Percentiles rank a stretch among this genome's conserved stretches.
Conservation (phyloP, 2,329 filamentous ascomycete genomes). For the Fusarium circinatum region DNA sequence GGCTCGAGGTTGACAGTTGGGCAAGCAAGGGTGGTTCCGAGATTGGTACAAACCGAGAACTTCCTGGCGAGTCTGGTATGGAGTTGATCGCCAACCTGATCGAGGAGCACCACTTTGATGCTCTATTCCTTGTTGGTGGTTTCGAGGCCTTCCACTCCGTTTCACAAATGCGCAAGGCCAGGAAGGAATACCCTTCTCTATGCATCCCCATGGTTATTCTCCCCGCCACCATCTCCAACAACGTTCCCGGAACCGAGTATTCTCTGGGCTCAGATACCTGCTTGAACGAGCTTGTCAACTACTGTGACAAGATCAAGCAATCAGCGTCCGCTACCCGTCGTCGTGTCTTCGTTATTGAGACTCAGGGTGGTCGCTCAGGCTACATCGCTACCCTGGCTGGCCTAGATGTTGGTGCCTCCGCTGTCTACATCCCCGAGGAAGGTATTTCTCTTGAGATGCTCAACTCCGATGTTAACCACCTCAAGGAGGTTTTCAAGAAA, state of each 20-base stretch:
- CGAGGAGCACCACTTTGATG: slow-evolving; percentile 87
- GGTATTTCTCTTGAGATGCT: slow-evolving; percentile 95
- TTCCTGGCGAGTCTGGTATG: slow-evolving; percentile 87
- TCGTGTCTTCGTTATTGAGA: slow-evolving; percentile 97
- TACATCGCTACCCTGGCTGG: slow-evolving; percentile 93
- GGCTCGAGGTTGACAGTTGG: slow-evolving; percentile 96
- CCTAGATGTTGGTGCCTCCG: slow-evolving; percentile 88
- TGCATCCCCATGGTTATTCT: slow-evolving; percentile 92
- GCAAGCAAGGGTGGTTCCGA: slow-evolving; percentile 96
- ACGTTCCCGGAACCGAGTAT: slow-evolving; percentile 97
- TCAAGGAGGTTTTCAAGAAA: slow-evolving; percentile 84
- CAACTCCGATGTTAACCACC: slow-evolving; percentile 85
- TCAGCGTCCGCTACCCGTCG: slow-evolving; percentile 93
- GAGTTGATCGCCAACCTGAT: slow-evolving; percentile 85
- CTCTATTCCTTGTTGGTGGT: slow-evolving; percentile 89
- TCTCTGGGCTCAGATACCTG: slow-evolving; percentile 97
- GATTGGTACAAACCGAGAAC: slow-evolving; percentile 95
- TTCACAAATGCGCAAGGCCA: slow-evolving; percentile 84
- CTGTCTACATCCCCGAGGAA: slow-evolving; percentile 97
- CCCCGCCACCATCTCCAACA: slow-evolving; percentile 98
- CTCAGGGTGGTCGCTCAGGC: slow-evolving; percentile 92
- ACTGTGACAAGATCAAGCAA: slow-evolving; percentile 98
- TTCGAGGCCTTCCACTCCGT: slow-evolving; percentile 97
- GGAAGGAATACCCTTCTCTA: slow-evolving; percentile 81
- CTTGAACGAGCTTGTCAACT: slow-evolving; percentile 91